Evolutionary conservation across 495 filamentous ascomycete genomes (phyloP), one percentile per base, ranked within the genome.

Genomic region (Penicillium maclennaniae): DNA sequence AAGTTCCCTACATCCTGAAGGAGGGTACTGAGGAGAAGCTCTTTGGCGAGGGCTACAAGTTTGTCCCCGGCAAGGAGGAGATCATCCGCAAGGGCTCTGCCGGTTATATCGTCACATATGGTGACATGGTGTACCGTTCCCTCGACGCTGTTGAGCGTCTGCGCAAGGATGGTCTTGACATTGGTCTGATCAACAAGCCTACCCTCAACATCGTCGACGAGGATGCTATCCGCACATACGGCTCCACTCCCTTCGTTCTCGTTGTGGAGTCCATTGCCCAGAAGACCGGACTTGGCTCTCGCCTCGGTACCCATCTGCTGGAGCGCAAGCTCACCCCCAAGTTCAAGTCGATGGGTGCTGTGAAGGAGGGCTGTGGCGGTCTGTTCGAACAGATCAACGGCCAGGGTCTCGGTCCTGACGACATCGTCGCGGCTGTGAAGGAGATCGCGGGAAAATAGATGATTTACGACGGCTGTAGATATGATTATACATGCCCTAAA

Each of bases 41-140:
- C 16, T 73, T 55, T 26, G 70, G 70, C 14, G 63, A 53, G 8
- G 62, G 58, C 48, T 73, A 73, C 55, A 47, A 73, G 47, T 73
- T 73, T 41, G 52, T 63, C n/a, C 70, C 68, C 4, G 70, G 70
- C 12, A 71, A 71, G 57, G 70, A 73, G 25, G 70, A 73, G 37
- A 54, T 70, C 28, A 62, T 73, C 47, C 70, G 70, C 42, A 61
- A 54, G 36, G 70, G 70, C 19, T 57, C 61, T 2, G 70, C 67
- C 6, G 70, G 70, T 1, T 73, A 73, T 45, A 55, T 73, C 20
- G 68, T 73, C 17, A 63, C 70, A 6, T 73, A 73, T 44, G 70
- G 70, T 28, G 70, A 73, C 47, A 73, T 73, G 70, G 56, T 73
- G 36, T 73, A 73, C 63, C 70, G 70, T 9, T 70, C 68, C 7